Percentiles rank a stretch among this genome's conserved stretches.
Conservation (phyloP, 768 basidiomycete genomes). For the Termitomyces sp. region DNA sequence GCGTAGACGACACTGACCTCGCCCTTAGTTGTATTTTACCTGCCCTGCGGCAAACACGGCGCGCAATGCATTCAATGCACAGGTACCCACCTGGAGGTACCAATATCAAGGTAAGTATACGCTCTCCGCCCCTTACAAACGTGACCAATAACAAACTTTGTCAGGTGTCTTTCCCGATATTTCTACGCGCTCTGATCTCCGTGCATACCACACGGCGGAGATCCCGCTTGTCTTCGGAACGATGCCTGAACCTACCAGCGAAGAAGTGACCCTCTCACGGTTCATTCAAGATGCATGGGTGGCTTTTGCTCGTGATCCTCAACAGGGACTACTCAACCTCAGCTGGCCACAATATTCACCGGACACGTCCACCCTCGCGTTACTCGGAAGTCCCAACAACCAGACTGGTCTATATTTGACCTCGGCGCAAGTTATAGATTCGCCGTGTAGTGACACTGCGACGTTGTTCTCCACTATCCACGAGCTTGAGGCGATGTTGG, state of each 20-base stretch:
- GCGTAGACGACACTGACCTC: not conserved
- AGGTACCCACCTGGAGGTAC: slow-evolving; percentile 14
- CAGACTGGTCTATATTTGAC: slow-evolving; percentile 4
- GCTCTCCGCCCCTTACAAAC: slow-evolving; percentile 17
- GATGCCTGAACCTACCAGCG: slow-evolving; percentile 15
- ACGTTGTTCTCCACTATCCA: not conserved
- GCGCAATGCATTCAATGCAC: not conserved
- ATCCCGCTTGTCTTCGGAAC: slow-evolving; percentile 35
- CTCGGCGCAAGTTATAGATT: not conserved
- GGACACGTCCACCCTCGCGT: slow-evolving; percentile 3
- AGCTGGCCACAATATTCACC: slow-evolving; percentile 20
- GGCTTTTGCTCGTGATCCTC: slow-evolving; percentile 32
- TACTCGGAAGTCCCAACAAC: slow-evolving; percentile 9
- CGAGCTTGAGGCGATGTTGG: not conserved
- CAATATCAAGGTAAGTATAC: slow-evolving; percentile 15
- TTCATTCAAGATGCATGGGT: slow-evolving; percentile 33
- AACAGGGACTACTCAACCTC: slow-evolving; percentile 17
- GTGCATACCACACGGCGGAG: slow-evolving; percentile 32
- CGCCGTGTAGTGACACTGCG: not conserved
- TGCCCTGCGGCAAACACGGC: slow-evolving; percentile 8
- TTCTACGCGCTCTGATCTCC: slow-evolving; percentile 23
- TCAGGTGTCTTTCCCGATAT: slow-evolving; percentile 30
- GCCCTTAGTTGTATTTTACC: slow-evolving; percentile 9
- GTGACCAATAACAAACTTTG: not conserved
- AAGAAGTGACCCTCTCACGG: slow-evolving; percentile 21